These are phyloP conservation scores for Cytospora paraplurivora DNA, from an alignment of 2,329 filamentous ascomycete species.

Conservation along the genomic window DNA sequence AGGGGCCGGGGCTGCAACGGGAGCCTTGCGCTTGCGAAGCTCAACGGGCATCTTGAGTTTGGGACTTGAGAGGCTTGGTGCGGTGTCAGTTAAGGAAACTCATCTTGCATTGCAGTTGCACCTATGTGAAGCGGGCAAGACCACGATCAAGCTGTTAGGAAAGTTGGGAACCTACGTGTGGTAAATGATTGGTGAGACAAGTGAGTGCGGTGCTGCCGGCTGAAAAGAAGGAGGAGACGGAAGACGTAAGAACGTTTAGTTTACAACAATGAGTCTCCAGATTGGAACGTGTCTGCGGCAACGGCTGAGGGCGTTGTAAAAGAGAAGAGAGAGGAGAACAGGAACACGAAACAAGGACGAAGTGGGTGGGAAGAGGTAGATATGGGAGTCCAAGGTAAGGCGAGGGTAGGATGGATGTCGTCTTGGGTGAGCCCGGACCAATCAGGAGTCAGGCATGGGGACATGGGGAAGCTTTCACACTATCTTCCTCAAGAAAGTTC, in stretches of 20 bases:
- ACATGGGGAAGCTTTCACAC: constrained; percentile 29
- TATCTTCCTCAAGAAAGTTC: constrained; percentile 19
- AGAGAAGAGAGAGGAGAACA: constrained; percentile 19
- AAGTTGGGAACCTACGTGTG: constrained; percentile 18
- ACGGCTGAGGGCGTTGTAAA: neutral
- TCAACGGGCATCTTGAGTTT: constrained; percentile 54
- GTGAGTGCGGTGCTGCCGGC: constrained; percentile 17
- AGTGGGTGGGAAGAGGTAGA: constrained; percentile 33
- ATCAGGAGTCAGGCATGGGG: constrained; percentile 33
- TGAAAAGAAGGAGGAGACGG: constrained; percentile 17
- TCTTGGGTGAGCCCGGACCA: constrained; percentile 34
- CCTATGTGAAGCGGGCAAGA: neutral
- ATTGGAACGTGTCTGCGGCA: constrained; percentile 7
- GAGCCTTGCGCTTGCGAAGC: constrained; percentile 64
- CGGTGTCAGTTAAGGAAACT: constrained; percentile 14
- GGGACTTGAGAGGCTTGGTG: neutral
- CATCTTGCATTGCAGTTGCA: neutral
- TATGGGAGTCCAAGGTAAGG: constrained; percentile 32
- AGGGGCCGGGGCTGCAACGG: constrained; percentile 45
- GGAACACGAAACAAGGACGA: constrained; percentile 19
- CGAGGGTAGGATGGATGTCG: constrained; percentile 27
- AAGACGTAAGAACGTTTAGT: constrained; percentile 9
- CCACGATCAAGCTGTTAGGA: neutral
- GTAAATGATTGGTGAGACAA: constrained; percentile 23
- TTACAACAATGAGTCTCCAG: constrained; percentile 19